Evolutionary conservation across 2,329 filamentous ascomycete genomes (phyloP), one percentile per base, ranked within the genome.

Genomic region (Trichoderma sp.): DNA sequence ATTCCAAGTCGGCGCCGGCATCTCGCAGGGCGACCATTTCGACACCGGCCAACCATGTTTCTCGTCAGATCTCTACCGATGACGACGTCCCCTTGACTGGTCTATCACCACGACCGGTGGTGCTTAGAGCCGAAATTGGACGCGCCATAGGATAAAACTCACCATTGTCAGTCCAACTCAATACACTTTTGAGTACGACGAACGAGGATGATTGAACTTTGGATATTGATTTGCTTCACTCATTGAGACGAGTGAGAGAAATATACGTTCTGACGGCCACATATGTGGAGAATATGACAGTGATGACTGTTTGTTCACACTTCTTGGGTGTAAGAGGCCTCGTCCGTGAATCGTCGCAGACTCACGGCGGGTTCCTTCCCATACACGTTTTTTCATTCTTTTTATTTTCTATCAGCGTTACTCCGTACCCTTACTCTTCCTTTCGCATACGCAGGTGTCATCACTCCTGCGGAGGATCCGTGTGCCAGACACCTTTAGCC

Each of bases 111-210:
- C 86, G 87, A 9, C 88, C 88, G 14, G 80, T 85, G 33, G 81
- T 88, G 68, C 85, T 84, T 74, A 82, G 85, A 74, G 85, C 85
- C 12, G 85, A 87, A 64, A 90, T 90, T 81, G 89, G 89, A 6
- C 85, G 87, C 33, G 89, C 89, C 3, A 87, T 90, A 71, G 88
- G 88, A n/a, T 90, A 84, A 88, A 65, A 12, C 45, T 31, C 60
- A 24, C n/a, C 8, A 21, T 29, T 4, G 31, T 27, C 21, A 69
- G 50, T 29, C 66, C 9, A 7, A 24, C 59, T 59, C 16, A 45
- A 53, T 45, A 24, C 27, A 53, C 8, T 14, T 35, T 35, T n/a
- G 66, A 64, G 29, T 12, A 16, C 24, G 7, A 18, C 1, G 29
- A 18, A 16, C 24, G 53, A 18, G 16, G 24, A 16, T 33, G 56